Conservation (phyloP, 2,329 filamentous ascomycete species). For the Diaporthe capsici region DNA sequence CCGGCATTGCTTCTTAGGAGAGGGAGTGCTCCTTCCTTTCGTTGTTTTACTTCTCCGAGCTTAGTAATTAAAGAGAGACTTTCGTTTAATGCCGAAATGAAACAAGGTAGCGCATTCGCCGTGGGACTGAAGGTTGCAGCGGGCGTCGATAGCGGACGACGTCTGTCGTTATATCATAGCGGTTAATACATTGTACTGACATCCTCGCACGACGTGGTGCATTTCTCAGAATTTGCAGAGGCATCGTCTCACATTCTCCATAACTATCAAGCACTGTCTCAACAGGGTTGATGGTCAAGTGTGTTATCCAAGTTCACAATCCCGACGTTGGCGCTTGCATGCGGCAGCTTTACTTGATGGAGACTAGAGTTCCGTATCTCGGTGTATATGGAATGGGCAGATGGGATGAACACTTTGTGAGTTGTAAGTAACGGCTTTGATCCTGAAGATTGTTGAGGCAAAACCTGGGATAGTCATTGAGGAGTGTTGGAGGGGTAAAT, state of each 20-base stretch:
- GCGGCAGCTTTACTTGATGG: not conserved
- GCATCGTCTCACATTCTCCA: slow-evolving; percentile 24
- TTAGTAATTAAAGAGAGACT: slow-evolving; percentile 8
- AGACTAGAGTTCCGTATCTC: not conserved
- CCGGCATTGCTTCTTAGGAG: not conserved
- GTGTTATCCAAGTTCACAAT: not conserved
- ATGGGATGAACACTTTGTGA: not conserved
- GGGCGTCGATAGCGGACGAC: slow-evolving; percentile 12
- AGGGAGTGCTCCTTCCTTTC: not conserved
- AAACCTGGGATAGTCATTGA: not conserved
- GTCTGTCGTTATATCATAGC: not conserved
- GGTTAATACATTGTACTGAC: not conserved
- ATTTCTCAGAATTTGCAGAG: not conserved
- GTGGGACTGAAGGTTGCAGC: slow-evolving; percentile 15
- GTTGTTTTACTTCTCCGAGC: not conserved
- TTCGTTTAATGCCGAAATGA: slow-evolving; percentile 13
- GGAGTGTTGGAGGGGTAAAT: not conserved
- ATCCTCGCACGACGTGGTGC: not conserved
- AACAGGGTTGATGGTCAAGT: not conserved
- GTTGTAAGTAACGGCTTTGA: not conserved
- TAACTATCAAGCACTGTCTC: not conserved
- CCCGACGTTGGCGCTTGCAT: not conserved
- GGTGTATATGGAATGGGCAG: not conserved
- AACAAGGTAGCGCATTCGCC: slow-evolving; percentile 4
- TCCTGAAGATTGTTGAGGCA: not conserved